phyloP scores from a whole-genome alignment of 805 yeast species.

The Teunomyces kruisii region DNA sequence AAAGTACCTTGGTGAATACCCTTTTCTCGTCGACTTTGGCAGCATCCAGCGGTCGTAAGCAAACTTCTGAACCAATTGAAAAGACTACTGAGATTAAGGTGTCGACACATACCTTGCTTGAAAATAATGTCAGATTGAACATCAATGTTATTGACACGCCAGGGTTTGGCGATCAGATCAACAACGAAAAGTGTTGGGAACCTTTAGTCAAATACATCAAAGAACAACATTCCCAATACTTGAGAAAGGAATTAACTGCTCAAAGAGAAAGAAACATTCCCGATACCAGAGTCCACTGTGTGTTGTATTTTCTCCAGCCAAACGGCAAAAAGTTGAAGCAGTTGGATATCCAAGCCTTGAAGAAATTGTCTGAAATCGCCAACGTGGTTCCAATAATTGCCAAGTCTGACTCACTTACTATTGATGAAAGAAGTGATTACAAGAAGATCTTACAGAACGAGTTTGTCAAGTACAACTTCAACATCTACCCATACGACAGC shows the following conservation, averaged over 20 bases:
- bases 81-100: slow-evolving; percentile 85
- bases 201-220: slow-evolving; percentile 91
- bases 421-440: slow-evolving; percentile 77
- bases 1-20: slow-evolving; percentile 88
- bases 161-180: slow-evolving; percentile 96
- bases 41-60: slow-evolving; percentile 69
- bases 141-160: slow-evolving; percentile 94
- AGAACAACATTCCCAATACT: slow-evolving; percentile 88
- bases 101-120: slow-evolving; percentile 67
- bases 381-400: slow-evolving; percentile 96
- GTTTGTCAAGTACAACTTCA: slow-evolving; percentile 68
- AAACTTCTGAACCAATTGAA: slow-evolving; percentile 68
- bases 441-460: slow-evolving; percentile 78
- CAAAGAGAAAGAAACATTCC: slow-evolving; percentile 79
- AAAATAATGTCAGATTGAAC: slow-evolving; percentile 83
- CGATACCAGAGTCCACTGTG: slow-evolving; percentile 93
- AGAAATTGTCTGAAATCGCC: slow-evolving; percentile 82
- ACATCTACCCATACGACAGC: slow-evolving; percentile 80
- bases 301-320: slow-evolving; percentile 88
- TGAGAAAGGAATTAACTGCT: slow-evolving; percentile 93
- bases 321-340: slow-evolving; percentile 82
- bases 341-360: slow-evolving; percentile 79
- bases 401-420: slow-evolving; percentile 85
- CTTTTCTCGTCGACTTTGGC: slow-evolving; percentile 81
- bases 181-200: slow-evolving; percentile 95